A percentile compares a stretch with the other conserved stretches of the same genome.
Evolutionary conservation across 2,329 filamentous ascomycete species (phyloP).

Genomic region (Diaporthe batatas): DNA sequence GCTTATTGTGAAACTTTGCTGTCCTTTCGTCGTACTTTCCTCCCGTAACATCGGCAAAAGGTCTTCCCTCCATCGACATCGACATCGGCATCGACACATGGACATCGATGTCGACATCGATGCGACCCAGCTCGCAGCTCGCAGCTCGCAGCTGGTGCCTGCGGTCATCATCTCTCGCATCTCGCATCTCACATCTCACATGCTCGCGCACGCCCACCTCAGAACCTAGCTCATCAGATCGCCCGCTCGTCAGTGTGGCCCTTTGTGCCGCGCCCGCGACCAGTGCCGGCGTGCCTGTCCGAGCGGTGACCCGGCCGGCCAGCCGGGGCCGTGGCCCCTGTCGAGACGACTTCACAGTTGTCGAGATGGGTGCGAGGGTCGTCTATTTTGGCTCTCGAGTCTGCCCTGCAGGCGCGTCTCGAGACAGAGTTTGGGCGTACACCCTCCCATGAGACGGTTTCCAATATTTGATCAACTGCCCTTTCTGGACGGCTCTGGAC

Average conservation of each 20-base stretch:
- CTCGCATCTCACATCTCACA: neutral
- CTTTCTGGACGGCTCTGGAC: slow-evolving; percentile 16
- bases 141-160: too few species aligned
- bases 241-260: too few species aligned
- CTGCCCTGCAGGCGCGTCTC: slow-evolving; percentile 24
- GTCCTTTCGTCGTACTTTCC: slow-evolving; percentile 13
- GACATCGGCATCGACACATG: too few species aligned
- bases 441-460: slow-evolving; percentile 15
- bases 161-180: slow-evolving; percentile 28
- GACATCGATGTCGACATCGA: neutral
- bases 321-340: too few species aligned
- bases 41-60: slow-evolving; percentile 22
- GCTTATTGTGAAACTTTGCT: slow-evolving; percentile 31
- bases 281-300: neutral
- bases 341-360: neutral
- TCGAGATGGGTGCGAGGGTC: neutral
- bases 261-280: slow-evolving; percentile 4
- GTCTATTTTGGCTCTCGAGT: slow-evolving; percentile 6
- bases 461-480: slow-evolving; percentile 29
- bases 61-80: neutral
- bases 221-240: too few species aligned
- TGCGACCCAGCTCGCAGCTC: slow-evolving; percentile 3
- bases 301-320: slow-evolving; percentile 4
- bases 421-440: neutral
- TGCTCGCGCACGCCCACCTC: neutral